Base-by-base conservation (phyloP, 148 eudicot genomes). In the Diospyros lotus region DNA sequence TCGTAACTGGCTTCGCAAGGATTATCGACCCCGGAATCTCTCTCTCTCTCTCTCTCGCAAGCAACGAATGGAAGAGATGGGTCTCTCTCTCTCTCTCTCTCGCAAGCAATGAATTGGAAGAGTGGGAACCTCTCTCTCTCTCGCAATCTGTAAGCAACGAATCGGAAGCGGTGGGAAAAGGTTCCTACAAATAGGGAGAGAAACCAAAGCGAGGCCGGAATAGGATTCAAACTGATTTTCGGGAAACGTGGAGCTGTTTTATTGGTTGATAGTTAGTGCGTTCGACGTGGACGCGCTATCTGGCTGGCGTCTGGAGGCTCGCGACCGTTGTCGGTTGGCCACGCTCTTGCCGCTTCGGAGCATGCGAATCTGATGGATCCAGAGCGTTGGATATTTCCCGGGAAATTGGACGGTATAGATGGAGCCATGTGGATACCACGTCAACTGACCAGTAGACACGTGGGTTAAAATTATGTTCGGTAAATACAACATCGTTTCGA, bases 301-400 rank as follows among this genome's bases (percentile, higher is more conserved):
- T 58, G 85, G 58, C 55, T 13, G 44, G 79, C 81, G 74, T 74
- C 52, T 76, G 88, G 43, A 11, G 46, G 76, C 74, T 55, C 69
- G 81, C 46, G 86, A 69, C 75, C 2, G 75, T 78, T 82, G 68
- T 71, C 38, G 28, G 87, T 81, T 82, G 2, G 68, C 69, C 94
- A 85, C 89, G 89, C 74, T 80, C 71, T 58, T 64, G 7, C 67
- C 9, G 40, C 55, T 44, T 77, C 73, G 70, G 65, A 83, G 74
- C 86, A 73, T 82, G 73, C 79, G 82, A 69, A 4, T 39, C 2
- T 55, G 3, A 3, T 8, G 4, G 60, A 60, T 80, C 11, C 4
- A 0, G 9, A 55, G 75, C 81, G 78, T 84, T 58, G 55, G 81
- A 82, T 77, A 4, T 4, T 28, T 15, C 68, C 17, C 58, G 58